phyloP scores from a whole-genome alignment of 495 filamentous ascomycete genomes.

The Bombardia bombarda region DNA sequence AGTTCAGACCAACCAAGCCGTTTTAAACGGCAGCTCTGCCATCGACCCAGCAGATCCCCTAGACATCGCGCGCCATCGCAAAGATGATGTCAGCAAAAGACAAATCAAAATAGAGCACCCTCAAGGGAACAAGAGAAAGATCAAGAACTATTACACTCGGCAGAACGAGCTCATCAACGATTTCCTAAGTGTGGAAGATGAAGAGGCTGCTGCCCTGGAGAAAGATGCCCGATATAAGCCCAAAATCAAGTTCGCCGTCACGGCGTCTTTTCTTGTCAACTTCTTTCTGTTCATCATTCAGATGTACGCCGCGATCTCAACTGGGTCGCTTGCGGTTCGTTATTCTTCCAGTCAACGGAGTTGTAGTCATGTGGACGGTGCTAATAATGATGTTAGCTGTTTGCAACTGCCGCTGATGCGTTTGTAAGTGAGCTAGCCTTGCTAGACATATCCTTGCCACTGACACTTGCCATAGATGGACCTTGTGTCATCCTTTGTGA shows the following conservation, averaged over 20 bases:
- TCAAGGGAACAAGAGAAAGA: constrained; percentile 31
- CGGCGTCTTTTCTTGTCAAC: constrained; percentile 46
- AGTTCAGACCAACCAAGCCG: background rate
- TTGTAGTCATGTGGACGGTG: background rate
- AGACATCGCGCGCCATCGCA: constrained; percentile 32
- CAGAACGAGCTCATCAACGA: constrained; percentile 50
- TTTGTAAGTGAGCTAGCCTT: constrained; percentile 32
- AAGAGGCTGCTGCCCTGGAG: constrained; percentile 39
- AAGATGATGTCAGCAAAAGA: constrained; percentile 28
- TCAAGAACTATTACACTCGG: constrained; percentile 46
- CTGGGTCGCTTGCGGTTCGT: constrained; percentile 42
- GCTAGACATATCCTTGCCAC: constrained; percentile 4
- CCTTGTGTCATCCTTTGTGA: constrained; percentile 49
- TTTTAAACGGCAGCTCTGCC: too few species aligned
- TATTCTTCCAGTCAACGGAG: background rate
- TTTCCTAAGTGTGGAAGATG: constrained; percentile 44
- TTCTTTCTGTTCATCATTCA: constrained; percentile 49
- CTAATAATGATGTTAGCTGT: constrained; percentile 29
- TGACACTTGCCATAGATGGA: constrained; percentile 38
- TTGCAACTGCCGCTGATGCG: constrained; percentile 50
- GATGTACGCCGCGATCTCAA: constrained; percentile 49
- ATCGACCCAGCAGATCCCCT: constrained; percentile 27
- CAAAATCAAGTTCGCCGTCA: constrained; percentile 50
- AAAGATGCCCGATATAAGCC: constrained; percentile 41
- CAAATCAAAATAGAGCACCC: constrained; percentile 40